These are phyloP conservation scores for Solanum chmielewskii DNA, from an alignment of 257 asterid species.

Conservation along the genomic window DNA sequence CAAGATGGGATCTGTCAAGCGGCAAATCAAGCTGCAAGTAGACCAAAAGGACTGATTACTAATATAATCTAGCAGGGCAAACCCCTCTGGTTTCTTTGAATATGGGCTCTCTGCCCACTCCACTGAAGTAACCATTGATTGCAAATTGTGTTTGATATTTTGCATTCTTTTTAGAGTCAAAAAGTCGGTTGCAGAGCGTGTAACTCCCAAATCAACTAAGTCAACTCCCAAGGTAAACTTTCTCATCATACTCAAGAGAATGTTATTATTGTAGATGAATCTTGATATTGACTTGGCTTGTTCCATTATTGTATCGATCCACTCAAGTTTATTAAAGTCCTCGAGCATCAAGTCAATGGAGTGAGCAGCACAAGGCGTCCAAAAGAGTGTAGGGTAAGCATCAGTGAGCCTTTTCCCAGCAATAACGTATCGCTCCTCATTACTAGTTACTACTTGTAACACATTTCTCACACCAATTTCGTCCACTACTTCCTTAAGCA, in stretches of 20 bases:
- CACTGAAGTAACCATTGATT: slow-evolving; percentile 77
- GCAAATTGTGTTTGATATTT: slow-evolving; percentile 53
- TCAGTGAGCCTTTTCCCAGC: slow-evolving; percentile 68
- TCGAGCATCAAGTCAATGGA: slow-evolving; percentile 72
- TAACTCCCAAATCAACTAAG: slow-evolving; percentile 60
- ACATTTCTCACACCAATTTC: slow-evolving; percentile 72
- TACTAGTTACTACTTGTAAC: slow-evolving; percentile 65
- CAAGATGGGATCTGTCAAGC: slow-evolving; percentile 58
- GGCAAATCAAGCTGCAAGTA: slow-evolving; percentile 30
- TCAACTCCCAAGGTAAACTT: slow-evolving; percentile 71
- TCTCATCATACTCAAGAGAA: slow-evolving; percentile 69
- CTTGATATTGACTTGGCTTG: slow-evolving; percentile 75
- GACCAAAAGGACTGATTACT: slow-evolving; percentile 73
- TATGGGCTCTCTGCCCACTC: slow-evolving; percentile 79
- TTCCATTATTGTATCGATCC: slow-evolving; percentile 43
- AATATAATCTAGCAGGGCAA: slow-evolving; percentile 32
- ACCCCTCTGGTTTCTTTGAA: slow-evolving; percentile 64
- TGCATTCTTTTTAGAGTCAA: slow-evolving; percentile 66
- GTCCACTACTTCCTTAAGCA: slow-evolving; percentile 69
- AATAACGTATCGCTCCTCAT: slow-evolving; percentile 54
- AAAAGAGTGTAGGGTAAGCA: slow-evolving; percentile 61
- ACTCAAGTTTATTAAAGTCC: slow-evolving; percentile 52
- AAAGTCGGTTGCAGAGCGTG: slow-evolving; percentile 55
- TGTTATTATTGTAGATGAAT: slow-evolving; percentile 46
- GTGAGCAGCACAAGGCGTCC: slow-evolving; percentile 84